Conservation (phyloP, 2,329 filamentous ascomycete genomes). For the Penicillium corylophilum region DNA sequence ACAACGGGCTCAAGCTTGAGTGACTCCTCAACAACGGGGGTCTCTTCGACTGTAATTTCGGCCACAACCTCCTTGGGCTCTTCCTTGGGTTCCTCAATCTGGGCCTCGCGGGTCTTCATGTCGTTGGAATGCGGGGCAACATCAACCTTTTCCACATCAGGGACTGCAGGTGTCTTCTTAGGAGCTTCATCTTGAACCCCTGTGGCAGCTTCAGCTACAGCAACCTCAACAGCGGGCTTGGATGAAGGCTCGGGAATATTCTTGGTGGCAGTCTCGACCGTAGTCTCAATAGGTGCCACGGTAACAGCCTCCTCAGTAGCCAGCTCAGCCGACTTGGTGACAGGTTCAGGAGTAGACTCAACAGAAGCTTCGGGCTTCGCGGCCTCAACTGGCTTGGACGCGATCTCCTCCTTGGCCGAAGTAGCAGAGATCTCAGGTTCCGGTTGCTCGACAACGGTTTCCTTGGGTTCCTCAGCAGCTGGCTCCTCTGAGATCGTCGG, state of each 20-base stretch:
- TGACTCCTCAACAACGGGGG: constrained; percentile 5
- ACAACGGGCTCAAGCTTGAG: constrained; percentile 1
- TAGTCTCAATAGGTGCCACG: not conserved
- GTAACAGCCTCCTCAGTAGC: constrained; percentile 7
- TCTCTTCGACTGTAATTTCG: constrained; percentile 1
- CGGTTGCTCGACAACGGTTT: constrained; percentile 5
- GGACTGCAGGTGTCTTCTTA: not conserved
- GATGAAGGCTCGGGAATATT: not conserved
- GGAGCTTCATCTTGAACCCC: not conserved
- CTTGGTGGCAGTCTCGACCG: not conserved
- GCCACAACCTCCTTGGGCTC: constrained; percentile 6
- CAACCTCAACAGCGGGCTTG: not conserved
- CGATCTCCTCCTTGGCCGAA: not conserved
- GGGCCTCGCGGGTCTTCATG: not conserved
- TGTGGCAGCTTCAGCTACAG: not conserved
- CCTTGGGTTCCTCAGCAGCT: not conserved
- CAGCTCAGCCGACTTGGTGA: constrained; percentile 6
- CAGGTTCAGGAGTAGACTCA: constrained; percentile 2
- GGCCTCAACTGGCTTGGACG: not conserved
- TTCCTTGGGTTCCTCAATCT: constrained; percentile 10
- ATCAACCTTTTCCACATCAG: not conserved
- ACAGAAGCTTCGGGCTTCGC: not conserved
- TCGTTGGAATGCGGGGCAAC: not conserved
- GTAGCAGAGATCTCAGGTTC: constrained; percentile 1
- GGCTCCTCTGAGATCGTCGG: constrained; percentile 10